phyloP scores from a whole-genome alignment of 2,329 filamentous ascomycete genomes.

The Furcasterigmium sp. region DNA sequence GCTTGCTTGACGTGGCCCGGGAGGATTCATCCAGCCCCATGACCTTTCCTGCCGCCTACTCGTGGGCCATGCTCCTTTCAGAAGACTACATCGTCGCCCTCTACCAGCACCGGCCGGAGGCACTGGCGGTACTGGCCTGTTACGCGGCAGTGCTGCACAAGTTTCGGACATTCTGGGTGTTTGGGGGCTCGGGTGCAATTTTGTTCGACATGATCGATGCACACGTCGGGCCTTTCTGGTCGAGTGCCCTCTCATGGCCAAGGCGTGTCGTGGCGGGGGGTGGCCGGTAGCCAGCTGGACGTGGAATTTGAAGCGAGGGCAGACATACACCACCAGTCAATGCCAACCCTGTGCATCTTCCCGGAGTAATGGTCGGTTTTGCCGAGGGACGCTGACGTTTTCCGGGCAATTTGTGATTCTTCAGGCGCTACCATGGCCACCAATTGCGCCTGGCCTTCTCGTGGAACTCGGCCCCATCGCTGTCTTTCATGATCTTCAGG shows the following conservation, averaged over 20 bases:
- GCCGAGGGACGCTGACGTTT: too few species aligned
- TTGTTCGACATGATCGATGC: slow-evolving; percentile 24
- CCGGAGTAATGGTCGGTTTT: too few species aligned
- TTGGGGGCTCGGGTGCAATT: slow-evolving; percentile 23
- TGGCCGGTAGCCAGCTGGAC: too few species aligned
- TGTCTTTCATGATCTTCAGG: slow-evolving; percentile 58
- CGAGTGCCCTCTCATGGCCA: slow-evolving; percentile 25
- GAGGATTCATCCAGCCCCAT: slow-evolving; percentile 1
- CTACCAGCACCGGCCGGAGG: slow-evolving; percentile 28
- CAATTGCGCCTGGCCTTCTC: too few species aligned
- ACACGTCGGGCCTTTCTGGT: slow-evolving; percentile 26
- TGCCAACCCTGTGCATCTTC: too few species aligned
- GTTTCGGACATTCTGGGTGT: slow-evolving; percentile 24
- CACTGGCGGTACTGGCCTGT: slow-evolving; percentile 30
- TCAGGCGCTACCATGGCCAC: too few species aligned
- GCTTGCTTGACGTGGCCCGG: slow-evolving; percentile 9
- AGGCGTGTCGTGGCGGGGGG: slow-evolving; percentile 19
- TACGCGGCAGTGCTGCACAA: slow-evolving; percentile 36
- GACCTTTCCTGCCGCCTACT: slow-evolving; percentile 17
- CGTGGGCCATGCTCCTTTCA: slow-evolving; percentile 27
- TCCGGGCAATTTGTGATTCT: too few species aligned
- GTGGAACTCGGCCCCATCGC: slow-evolving; percentile 45
- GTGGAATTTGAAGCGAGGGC: too few species aligned
- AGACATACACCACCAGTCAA: too few species aligned
- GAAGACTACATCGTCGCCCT: slow-evolving; percentile 28